Evolutionary conservation across 208 protist genomes (phyloP), one percentile per base, ranked within the genome.

Genomic region (Crithidia thermophila): DNA sequence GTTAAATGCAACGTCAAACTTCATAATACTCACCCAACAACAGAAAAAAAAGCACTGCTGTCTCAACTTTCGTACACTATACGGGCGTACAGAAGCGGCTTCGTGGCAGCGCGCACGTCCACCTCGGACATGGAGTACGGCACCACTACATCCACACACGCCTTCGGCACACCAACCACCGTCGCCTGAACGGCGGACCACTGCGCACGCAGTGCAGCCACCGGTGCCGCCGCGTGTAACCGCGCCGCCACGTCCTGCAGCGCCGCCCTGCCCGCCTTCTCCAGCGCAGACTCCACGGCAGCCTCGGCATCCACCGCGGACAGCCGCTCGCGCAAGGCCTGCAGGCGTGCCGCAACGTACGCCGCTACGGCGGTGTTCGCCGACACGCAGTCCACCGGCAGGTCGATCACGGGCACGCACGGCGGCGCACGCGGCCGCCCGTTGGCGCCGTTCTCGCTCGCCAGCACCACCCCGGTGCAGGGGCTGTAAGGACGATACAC

Each of bases 401-500:
- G 31, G 49, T 87, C 80, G 8, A 76, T 55, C 23, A 85, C 68
- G 14, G 85, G 85, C 23, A 78, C 68, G 34, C 86, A 87, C 3
- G 72, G 9, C 9, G 77, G 52, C 0, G 80, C 72, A 23, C 59
- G 73, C 16, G 72, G 46, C 20, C 63, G 61, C 5, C 69, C 70
- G 4, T 47, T 37, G 18, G 67, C 67, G 20, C 72, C 70, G 53
- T 85, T 86, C 53, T 83, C 75, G 21, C 53, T 33, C 25, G 74
- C 67, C 27, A 82, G 52, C 13, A 84, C 56, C 14, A 83, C 43
- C 14, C 82, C 86, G 0, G 67, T 72, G 50, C 69, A 52, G 11
- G 71, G 77, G 33, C 58, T 58, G 50, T 76, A 92, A 16, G 86
- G 86, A 21, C 86, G 73, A 57, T 77, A 81, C 3, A 92, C 28